These are phyloP conservation scores for Gossypium raimondii DNA, from an alignment of 345 rosid genomes.

Conservation along the genomic window DNA sequence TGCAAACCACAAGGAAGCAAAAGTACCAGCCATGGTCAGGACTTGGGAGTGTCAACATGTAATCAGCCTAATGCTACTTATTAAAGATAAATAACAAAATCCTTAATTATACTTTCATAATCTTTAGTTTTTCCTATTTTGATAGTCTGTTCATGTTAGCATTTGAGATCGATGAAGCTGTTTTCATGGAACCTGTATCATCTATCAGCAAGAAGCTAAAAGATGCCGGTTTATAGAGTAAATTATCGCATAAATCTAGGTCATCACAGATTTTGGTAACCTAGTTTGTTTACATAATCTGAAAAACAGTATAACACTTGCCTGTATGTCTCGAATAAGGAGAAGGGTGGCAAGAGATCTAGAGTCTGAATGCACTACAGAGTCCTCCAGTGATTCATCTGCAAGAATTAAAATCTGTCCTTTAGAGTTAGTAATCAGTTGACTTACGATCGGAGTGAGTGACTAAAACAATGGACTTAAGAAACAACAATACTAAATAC, in stretches of 20 bases:
- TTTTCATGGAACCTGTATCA: not conserved
- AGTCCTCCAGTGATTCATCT: slow-evolving; percentile 91
- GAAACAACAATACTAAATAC: not conserved
- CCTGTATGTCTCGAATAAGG: slow-evolving; percentile 96
- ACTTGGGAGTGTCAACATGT: not conserved
- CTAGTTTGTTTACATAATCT: not conserved
- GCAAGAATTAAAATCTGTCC: slow-evolving; percentile 93
- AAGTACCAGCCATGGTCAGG: slow-evolving; percentile 17
- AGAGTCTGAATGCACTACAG: slow-evolving; percentile 89
- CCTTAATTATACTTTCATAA: not conserved
- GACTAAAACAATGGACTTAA: not conserved
- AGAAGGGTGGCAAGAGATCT: slow-evolving; percentile 95
- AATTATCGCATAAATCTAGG: not conserved
- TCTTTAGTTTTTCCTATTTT: not conserved
- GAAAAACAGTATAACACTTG: slow-evolving; percentile 17
- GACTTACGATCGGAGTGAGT: not conserved
- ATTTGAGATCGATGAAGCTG: not conserved
- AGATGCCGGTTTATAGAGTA: not conserved
- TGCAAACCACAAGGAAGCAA: slow-evolving; percentile 28
- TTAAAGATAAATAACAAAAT: slow-evolving; percentile 1
- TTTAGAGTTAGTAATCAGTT: slow-evolving; percentile 50
- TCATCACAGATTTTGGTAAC: not conserved
- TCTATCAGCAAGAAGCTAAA: not conserved
- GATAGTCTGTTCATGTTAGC: not conserved
- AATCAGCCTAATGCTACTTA: not conserved